Conservation (phyloP, 352 stramenopile genomes). For the Globisporangium takayamanum region DNA sequence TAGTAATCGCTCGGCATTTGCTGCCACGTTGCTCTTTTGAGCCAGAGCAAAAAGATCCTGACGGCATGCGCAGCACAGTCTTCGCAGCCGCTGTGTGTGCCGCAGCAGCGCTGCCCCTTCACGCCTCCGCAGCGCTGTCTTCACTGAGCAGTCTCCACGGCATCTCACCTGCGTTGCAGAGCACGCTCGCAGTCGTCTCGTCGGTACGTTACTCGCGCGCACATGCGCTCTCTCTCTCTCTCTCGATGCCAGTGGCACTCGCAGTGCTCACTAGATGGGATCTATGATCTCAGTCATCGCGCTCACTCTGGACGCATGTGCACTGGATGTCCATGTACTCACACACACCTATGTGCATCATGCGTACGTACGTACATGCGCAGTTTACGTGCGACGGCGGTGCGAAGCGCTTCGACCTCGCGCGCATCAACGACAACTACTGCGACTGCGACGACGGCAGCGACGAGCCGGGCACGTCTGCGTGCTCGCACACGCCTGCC, state of each 20-base stretch:
- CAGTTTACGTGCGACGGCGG: conserved; percentile 73
- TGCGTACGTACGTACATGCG: not conserved
- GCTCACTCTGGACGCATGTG: conserved; percentile 2
- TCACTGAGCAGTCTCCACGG: conserved; percentile 22
- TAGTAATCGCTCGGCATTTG: too few relatives aligned
- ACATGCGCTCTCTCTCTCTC: not conserved
- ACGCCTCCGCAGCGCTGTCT: conserved; percentile 8
- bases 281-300: not conserved
- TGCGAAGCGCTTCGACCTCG: conserved; percentile 40
- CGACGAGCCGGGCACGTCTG: conserved; percentile 86
- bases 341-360: not conserved
- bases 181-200: conserved; percentile 25
- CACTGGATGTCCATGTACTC: not conserved
- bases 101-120: conserved; percentile 16
- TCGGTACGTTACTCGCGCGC: conserved; percentile 22
- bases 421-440: conserved; percentile 90
- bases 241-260: not conserved
- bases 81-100: not conserved
- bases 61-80: too few relatives aligned
- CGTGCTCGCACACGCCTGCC: conserved; percentile 58
- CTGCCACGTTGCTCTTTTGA: too few relatives aligned
- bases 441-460: conserved; percentile 90
- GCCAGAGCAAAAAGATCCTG: too few relatives aligned
- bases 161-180: conserved; percentile 33
- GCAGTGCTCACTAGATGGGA: not conserved